Evolutionary conservation across 2,329 filamentous ascomycete genomes (phyloP).

Genomic region (Scopulariopsis brevicaulis): DNA sequence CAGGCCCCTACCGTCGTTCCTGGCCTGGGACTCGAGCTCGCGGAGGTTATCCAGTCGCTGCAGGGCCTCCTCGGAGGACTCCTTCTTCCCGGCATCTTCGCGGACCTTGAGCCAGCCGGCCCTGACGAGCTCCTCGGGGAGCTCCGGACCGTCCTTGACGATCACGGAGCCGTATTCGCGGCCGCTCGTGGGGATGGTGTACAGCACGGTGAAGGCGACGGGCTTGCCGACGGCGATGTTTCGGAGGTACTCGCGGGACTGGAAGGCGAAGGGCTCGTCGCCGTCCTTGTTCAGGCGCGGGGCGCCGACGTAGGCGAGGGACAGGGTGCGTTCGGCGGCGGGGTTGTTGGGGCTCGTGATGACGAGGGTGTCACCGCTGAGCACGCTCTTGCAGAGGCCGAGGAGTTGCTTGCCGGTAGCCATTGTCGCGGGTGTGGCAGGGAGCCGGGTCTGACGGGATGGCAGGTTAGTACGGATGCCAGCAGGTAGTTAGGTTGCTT

Average conservation of each 20-base stretch:
- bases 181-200: constrained; percentile 74
- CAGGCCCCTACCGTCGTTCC: constrained; percentile 66
- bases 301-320: constrained; percentile 83
- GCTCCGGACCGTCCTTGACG: constrained; percentile 60
- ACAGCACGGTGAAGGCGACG: constrained; percentile 74
- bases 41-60: constrained; percentile 68
- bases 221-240: constrained; percentile 75
- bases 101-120: constrained; percentile 89
- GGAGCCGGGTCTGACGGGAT: not conserved
- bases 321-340: constrained; percentile 72
- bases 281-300: constrained; percentile 80
- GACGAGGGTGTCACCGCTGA: constrained; percentile 87
- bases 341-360: constrained; percentile 74
- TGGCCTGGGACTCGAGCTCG: constrained; percentile 66
- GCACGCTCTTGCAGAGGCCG: constrained; percentile 80
- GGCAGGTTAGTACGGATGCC: not conserved
- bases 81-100: constrained; percentile 86
- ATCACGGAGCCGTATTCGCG: constrained; percentile 80
- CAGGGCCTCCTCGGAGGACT: constrained; percentile 67
- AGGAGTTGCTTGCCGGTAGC: constrained; percentile 30
- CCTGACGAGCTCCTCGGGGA: constrained; percentile 76
- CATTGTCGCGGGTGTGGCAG: not conserved
- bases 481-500: not conserved
- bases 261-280: constrained; percentile 86
- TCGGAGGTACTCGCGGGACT: constrained; percentile 87